Base-by-base conservation (phyloP, 78 protist genomes). In the Dictyostelium purpureum region DNA sequence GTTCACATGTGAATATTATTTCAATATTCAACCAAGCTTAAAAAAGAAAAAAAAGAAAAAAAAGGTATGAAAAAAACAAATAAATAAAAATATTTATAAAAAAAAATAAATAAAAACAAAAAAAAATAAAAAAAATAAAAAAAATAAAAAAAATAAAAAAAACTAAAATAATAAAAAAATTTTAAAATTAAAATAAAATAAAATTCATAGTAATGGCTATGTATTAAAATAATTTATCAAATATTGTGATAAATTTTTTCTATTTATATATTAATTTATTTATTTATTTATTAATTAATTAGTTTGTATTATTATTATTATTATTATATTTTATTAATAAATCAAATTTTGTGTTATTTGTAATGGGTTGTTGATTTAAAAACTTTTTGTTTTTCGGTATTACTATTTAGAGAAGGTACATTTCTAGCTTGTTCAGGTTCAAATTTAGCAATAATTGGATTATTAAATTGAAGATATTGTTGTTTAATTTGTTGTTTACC, bases 401-500 rank as follows among this genome's bases (percentile, higher is more conserved):
- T 24, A 43, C 26, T 33, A 14, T n/a, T 71, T 24, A 14, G 9
- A 6, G 70, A 4, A 31, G 70, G 4, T 21, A 4, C 31, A 61
- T 26, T 61, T 61, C 31, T 10, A 24, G 35, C 28, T 74, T 74
- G 80, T 40, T 49, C 45, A 18, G 45, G 43, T 49, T 57, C n/a
- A 54, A n/a, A 24, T 54, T 54, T 6, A n/a, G 16, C 66, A 57
- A 10, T 16, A 0, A 57, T 57, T 57, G 66, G 70, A 16, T 61
- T 61, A 24, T 63, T 63, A 24, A 69, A 79, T 70, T 47, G 12
- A 10, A 45, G 54, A 45, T 85, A 85, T 2, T 51, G 77, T 26
- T 63, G 33, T 47, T 85, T 85, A 0, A 37, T 3, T 61, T 85
- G 92, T 85, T 73, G 54, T 1, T 33, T 49, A 7, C 92, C 92